These are phyloP conservation scores for Kwoniella pini DNA, from an alignment of 768 basidiomycete genomes.

Conservation along the genomic window DNA sequence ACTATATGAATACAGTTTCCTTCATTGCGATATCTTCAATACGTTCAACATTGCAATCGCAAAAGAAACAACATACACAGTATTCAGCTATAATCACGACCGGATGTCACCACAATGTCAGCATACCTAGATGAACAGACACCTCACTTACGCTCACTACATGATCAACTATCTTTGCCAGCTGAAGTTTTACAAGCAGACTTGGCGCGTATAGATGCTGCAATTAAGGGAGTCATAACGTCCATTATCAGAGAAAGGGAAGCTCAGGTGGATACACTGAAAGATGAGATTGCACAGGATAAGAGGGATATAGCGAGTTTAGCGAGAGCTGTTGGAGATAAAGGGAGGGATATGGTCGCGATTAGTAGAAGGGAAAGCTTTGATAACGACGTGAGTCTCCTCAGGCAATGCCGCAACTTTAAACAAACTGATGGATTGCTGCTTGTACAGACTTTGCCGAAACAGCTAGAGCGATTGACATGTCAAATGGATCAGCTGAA, in stretches of 20 bases:
- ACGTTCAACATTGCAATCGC: too few relatives aligned
- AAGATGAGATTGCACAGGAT: constrained; percentile 63
- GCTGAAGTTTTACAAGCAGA: constrained; percentile 78
- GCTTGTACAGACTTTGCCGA: constrained; percentile 62
- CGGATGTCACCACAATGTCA: constrained; percentile 29
- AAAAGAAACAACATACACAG: too few relatives aligned
- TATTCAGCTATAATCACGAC: background rate
- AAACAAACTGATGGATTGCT: background rate
- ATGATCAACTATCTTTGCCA: constrained; percentile 80
- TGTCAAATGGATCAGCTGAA: constrained; percentile 69
- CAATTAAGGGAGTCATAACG: constrained; percentile 74
- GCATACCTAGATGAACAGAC: constrained; percentile 65
- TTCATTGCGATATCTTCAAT: background rate
- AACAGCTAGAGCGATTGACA: constrained; percentile 67
- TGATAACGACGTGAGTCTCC: constrained; percentile 24
- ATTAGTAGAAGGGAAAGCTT: constrained; percentile 65
- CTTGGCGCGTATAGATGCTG: constrained; percentile 68
- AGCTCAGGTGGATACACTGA: constrained; percentile 77
- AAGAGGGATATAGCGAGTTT: constrained; percentile 70
- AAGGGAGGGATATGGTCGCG: constrained; percentile 61
- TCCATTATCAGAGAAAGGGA: constrained; percentile 67
- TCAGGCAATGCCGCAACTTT: too few relatives aligned
- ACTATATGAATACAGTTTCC: too few relatives aligned
- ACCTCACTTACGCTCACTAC: constrained; percentile 75
- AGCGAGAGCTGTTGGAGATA: constrained; percentile 69